Evolutionary conservation across 1,139 yeast genomes (phyloP), one percentile per base, ranked within the genome.

Genomic region (Yamadazyma conglobata): DNA sequence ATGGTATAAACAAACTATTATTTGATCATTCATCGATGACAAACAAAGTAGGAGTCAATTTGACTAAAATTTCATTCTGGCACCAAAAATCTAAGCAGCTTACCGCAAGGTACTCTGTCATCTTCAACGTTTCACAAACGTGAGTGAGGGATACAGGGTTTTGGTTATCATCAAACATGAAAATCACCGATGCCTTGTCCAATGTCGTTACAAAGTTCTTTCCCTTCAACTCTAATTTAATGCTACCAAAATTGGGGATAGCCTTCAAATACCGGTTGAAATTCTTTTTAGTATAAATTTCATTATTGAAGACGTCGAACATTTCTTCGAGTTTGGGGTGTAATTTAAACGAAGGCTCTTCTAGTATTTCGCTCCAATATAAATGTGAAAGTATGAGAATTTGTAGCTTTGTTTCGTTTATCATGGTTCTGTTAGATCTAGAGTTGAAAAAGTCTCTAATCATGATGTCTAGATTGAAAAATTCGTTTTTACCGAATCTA

Each of bases 401-500:
- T 34, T 64, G 67, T 24, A 60, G 50, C 0, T 32, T 26, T 10
- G 23, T 36, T 7, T 22, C 22, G 6, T 17, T 28, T 14, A 55
- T 21, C 7, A 4, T 25, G 6, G 25, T 21, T 24, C 50, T 23
- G 18, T 24, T 26, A 53, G 22, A 38, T 28, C 60, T 54, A 40
- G 87, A 79, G 20, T 69, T 71, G n/a, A 59, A 48, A 18, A 89
- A 69, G 54, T 91, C 98, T 27, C 74, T 62, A 16, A 88, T 65
- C 98, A 91, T 91, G 6, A 91, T 86, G 49, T 86, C 95, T 33
- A 89, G 63, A 25, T 76, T 75, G 27, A 72, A 73, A 42, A 89
- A 71, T 35, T 79, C 82, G 33, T 64, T 53, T 34, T 73, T 80
- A 2, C 88, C 91, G 50, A 86, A 84, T 33, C 86, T 67, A 12